Percentiles rank a stretch among this genome's conserved stretches.
phyloP scores from a whole-genome alignment of 2,329 filamentous ascomycete genomes.

The Xylaria polymorpha region DNA sequence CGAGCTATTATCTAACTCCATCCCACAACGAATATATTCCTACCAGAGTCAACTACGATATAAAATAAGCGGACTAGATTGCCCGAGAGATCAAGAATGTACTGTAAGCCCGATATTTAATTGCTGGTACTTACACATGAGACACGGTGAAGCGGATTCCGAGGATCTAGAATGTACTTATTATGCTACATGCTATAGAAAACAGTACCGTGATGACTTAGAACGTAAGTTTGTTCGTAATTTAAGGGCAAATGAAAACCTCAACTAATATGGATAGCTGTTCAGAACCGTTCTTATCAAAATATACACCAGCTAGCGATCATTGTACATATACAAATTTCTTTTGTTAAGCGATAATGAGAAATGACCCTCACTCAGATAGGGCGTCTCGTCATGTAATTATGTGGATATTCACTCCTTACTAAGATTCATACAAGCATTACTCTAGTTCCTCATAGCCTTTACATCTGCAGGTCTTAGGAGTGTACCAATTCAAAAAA shows the following conservation, averaged over 20 bases:
- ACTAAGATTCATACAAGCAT: background rate
- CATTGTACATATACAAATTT: background rate
- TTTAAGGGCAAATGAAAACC: too few relatives aligned
- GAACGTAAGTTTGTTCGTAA: background rate
- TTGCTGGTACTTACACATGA: background rate
- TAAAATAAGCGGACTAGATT: too few relatives aligned
- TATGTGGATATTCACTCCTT: background rate
- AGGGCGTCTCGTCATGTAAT: background rate
- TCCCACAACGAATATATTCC: too few relatives aligned
- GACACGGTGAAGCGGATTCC: background rate
- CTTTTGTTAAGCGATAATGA: rapidly evolving
- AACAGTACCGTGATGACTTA: background rate
- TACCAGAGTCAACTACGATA: too few relatives aligned
- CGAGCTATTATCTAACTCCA: too few relatives aligned
- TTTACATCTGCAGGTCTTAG: background rate
- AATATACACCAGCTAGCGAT: background rate
- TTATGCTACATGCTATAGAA: background rate
- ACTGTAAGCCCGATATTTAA: too few relatives aligned
- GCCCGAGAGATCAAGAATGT: too few relatives aligned
- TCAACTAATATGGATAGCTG: background rate
- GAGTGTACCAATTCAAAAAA: background rate
- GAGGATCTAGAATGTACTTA: background rate
- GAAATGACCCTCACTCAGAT: background rate
- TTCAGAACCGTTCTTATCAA: background rate
- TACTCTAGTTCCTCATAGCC: background rate